Percentiles rank a stretch among this genome's conserved stretches.
Conservation (phyloP, 352 stramenopile genomes). For the Pythium grandisporangium region DNA sequence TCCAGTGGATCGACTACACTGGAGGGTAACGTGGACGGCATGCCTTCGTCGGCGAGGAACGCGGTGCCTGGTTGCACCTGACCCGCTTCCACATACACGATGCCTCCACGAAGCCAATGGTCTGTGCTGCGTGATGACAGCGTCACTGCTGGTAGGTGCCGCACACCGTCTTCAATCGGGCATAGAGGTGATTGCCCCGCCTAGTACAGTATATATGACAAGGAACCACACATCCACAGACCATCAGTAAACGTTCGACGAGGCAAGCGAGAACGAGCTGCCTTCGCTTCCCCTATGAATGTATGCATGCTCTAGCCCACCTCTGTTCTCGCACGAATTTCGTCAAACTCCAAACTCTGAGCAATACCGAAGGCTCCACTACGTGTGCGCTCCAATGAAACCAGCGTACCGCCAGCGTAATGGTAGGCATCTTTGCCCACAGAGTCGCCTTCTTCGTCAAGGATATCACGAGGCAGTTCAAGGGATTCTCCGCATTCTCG, state of each 20-base stretch:
- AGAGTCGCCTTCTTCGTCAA: constrained; percentile 6
- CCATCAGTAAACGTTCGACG: too few relatives aligned
- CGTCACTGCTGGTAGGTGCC: constrained; percentile 37
- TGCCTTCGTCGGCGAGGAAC: too few relatives aligned
- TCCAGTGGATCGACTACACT: too few relatives aligned
- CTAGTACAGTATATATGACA: constrained; percentile 19
- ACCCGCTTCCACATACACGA: constrained; percentile 18
- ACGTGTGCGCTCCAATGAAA: constrained; percentile 43
- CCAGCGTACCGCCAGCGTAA: constrained; percentile 53
- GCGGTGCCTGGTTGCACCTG: too few relatives aligned
- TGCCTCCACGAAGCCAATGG: constrained; percentile 39
- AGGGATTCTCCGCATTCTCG: constrained; percentile 73
- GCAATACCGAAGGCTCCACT: constrained; percentile 47
- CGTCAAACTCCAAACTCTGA: constrained; percentile 46
- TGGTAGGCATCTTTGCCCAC: too few relatives aligned
- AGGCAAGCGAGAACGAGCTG: too few relatives aligned
- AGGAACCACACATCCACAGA: too few relatives aligned
- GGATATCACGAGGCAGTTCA: constrained; percentile 16
- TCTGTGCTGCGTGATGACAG: constrained; percentile 18
- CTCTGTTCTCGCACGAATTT: constrained; percentile 30
- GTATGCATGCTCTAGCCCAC: too few relatives aligned
- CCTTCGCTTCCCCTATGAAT: too few relatives aligned
- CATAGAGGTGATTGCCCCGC: constrained; percentile 23
- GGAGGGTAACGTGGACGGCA: too few relatives aligned
- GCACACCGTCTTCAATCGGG: constrained; percentile 47